phyloP scores from a whole-genome alignment of 805 yeast species.

The Ogataea neopini region DNA sequence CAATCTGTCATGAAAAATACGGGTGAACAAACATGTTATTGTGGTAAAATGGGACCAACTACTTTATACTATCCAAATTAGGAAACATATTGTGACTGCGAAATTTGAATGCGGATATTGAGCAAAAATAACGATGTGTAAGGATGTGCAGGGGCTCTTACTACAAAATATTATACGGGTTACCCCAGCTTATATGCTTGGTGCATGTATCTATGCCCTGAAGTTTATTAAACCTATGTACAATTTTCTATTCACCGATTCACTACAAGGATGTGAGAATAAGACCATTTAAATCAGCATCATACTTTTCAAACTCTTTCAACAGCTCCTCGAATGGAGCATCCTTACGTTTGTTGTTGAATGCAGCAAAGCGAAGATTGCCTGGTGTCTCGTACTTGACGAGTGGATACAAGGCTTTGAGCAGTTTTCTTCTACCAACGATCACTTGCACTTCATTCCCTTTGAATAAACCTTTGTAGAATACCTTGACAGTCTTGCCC shows the following conservation, averaged over 20 bases:
- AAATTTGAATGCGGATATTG: background rate
- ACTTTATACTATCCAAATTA: background rate
- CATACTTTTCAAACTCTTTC: constrained; percentile 45
- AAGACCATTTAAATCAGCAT: constrained; percentile 38
- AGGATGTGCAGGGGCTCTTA: constrained; percentile 7
- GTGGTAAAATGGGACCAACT: background rate
- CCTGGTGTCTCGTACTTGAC: constrained; percentile 46
- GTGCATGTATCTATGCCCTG: constrained; percentile 1
- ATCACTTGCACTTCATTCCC: constrained; percentile 49
- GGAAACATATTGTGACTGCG: constrained; percentile 14
- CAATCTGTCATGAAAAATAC: background rate
- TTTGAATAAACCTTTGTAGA: constrained; percentile 44
- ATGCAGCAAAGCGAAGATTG: constrained; percentile 46
- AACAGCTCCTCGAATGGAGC: constrained; percentile 51
- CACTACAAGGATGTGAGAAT: constrained; percentile 12
- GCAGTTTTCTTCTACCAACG: constrained; percentile 65
- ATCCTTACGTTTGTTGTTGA: constrained; percentile 45
- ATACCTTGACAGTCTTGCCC: constrained; percentile 42
- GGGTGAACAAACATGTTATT: background rate
- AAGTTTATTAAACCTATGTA: constrained; percentile 3
- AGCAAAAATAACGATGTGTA: constrained; percentile 4
- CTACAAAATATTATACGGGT: background rate
- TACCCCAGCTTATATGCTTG: background rate
- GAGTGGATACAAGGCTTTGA: constrained; percentile 53
- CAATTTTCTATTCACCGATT: background rate